Evolutionary conservation across 1,139 yeast genomes (phyloP).

Genomic region (Citeromyces hawaiiensis): DNA sequence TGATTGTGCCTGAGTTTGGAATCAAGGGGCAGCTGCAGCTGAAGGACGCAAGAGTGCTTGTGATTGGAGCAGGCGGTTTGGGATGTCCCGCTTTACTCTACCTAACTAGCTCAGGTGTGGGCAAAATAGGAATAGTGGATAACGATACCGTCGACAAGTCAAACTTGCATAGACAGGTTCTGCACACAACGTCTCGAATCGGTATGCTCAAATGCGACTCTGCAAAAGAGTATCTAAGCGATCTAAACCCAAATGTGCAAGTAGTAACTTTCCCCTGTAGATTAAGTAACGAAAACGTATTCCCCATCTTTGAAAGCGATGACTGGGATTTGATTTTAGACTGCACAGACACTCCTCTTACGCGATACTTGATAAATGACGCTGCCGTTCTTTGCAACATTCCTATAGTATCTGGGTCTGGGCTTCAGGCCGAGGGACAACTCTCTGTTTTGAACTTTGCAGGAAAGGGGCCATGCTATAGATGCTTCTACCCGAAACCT

Average conservation of each 20-base stretch:
- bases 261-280: conserved; percentile 39
- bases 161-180: conserved; percentile 79
- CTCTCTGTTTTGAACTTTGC: conserved; percentile 58
- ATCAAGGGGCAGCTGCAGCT: conserved; percentile 43
- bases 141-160: conserved; percentile 74
- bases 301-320: conserved; percentile 31
- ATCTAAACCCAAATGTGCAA: conserved; percentile 55
- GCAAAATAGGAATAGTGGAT: conserved; percentile 77
- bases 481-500: conserved; percentile 87
- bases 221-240: conserved; percentile 40
- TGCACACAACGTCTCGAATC: conserved; percentile 55
- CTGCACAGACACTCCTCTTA: conserved; percentile 88
- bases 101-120: conserved; percentile 81
- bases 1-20: conserved; percentile 78
- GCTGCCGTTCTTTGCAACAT: conserved; percentile 57
- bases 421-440: conserved; percentile 87
- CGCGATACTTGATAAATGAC: conserved; percentile 81
- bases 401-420: conserved; percentile 85
- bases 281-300: conserved; percentile 44
- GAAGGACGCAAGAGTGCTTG: conserved; percentile 46
- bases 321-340: conserved; percentile 70
- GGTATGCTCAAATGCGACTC: conserved; percentile 71
- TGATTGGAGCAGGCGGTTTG: conserved; percentile 94
- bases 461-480: conserved; percentile 77
- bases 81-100: conserved; percentile 90